Percentiles rank a stretch among this genome's conserved stretches.
Conservation (phyloP, 805 yeast genomes). For the Ogataea nonfermentans region DNA sequence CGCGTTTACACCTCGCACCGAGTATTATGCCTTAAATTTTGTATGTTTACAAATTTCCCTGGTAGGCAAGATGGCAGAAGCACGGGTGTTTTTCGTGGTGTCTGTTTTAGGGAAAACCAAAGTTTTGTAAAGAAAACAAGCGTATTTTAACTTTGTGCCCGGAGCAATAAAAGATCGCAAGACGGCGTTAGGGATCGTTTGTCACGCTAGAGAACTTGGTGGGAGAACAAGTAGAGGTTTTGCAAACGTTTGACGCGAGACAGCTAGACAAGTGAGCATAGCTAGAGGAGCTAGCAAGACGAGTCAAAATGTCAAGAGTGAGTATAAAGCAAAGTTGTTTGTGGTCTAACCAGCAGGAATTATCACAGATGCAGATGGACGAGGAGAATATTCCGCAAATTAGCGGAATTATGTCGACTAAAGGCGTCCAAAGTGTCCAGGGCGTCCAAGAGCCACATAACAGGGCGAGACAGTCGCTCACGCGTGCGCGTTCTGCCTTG, state of each 20-base stretch:
- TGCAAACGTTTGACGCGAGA: too few species aligned
- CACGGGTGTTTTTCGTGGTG: slow-evolving; percentile 18
- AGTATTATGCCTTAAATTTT: background rate
- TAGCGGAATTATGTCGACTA: slow-evolving; percentile 3
- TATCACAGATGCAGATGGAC: slow-evolving; percentile 30
- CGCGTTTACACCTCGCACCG: slow-evolving; percentile 14
- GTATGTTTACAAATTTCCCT: slow-evolving; percentile 25
- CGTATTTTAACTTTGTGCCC: slow-evolving; percentile 16
- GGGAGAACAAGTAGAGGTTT: background rate
- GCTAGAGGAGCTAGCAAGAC: slow-evolving; percentile 6
- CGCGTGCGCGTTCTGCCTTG: slow-evolving; percentile 29
- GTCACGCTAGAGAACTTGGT: background rate
- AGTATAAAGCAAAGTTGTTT: background rate
- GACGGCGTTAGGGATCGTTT: background rate
- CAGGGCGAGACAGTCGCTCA: slow-evolving; percentile 19
- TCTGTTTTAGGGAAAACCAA: slow-evolving; percentile 21
- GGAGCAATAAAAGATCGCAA: slow-evolving; percentile 2
- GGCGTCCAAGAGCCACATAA: slow-evolving; percentile 10
- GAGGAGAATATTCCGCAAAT: slow-evolving; percentile 31
- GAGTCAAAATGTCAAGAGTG: slow-evolving; percentile 4
- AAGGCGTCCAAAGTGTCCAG: slow-evolving; percentile 15
- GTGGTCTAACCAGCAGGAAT: slow-evolving; percentile 16
- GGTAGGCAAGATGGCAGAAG: slow-evolving; percentile 21
- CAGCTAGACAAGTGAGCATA: too few species aligned
- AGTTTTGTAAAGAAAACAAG: slow-evolving; percentile 18